Percentiles rank a stretch among this genome's conserved stretches.
Conservation (phyloP, 2,329 filamentous ascomycete genomes). For the Calycina marina region DNA sequence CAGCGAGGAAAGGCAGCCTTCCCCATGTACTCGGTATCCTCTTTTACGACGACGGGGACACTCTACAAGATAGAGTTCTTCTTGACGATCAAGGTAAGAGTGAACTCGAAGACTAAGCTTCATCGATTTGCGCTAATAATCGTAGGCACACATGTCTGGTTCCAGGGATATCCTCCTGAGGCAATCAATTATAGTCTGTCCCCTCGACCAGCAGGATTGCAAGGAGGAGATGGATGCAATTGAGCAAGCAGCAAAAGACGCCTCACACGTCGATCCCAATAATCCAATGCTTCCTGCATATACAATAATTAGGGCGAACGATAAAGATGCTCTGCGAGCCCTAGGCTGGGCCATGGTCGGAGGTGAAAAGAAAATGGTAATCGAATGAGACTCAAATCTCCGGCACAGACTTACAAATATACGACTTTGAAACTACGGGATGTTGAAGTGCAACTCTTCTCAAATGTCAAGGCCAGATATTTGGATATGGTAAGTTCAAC, state of each 20-base stretch:
- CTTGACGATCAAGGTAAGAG: slow-evolving; percentile 74
- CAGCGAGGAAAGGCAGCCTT: slow-evolving; percentile 75
- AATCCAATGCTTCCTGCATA: slow-evolving; percentile 86
- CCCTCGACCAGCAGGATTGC: slow-evolving; percentile 85
- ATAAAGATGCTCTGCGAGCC: slow-evolving; percentile 49
- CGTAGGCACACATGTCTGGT: slow-evolving; percentile 71
- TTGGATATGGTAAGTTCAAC: neutral
- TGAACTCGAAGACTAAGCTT: neutral
- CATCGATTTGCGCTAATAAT: slow-evolving; percentile 5
- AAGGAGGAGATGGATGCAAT: slow-evolving; percentile 99
- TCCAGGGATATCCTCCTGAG: slow-evolving; percentile 79
- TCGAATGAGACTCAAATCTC: slow-evolving; percentile 33
- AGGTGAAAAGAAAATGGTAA: slow-evolving; percentile 50
- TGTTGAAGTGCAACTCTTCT: neutral
- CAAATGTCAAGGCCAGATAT: neutral
- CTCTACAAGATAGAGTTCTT: slow-evolving; percentile 99
- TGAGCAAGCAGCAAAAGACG: slow-evolving; percentile 87
- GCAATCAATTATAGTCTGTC: slow-evolving; percentile 91
- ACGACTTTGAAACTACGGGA: slow-evolving; percentile 1
- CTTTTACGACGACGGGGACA: slow-evolving; percentile 86
- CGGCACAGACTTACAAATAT: neutral
- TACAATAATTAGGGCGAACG: slow-evolving; percentile 65
- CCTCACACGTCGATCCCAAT: slow-evolving; percentile 72
- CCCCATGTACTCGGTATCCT: slow-evolving; percentile 73
- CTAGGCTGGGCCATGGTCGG: slow-evolving; percentile 48